A percentile compares a stretch with the other conserved stretches of the same genome.
These are phyloP conservation scores for Irpex sp. DNA, from an alignment of 1,284 basidiomycete genomes.

Conservation along the genomic window DNA sequence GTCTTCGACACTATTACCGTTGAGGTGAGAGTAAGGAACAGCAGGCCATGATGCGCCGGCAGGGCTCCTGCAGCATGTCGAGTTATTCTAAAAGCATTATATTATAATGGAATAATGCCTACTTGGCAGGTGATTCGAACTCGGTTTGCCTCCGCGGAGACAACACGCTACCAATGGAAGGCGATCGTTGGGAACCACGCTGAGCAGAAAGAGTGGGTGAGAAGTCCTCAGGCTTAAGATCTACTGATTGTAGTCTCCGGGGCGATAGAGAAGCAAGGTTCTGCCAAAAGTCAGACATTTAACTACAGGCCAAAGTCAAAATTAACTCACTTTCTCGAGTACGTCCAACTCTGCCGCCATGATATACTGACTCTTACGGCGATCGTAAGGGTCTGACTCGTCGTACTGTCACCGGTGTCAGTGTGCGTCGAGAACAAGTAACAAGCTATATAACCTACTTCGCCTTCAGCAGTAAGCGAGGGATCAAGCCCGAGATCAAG, in stretches of 20 bases:
- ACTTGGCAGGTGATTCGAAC: slow-evolving; percentile 11
- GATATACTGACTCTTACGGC: slow-evolving; percentile 64
- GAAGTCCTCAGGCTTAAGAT: slow-evolving; percentile 10
- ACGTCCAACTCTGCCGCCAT: slow-evolving; percentile 71
- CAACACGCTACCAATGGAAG: slow-evolving; percentile 5
- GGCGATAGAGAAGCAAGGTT: slow-evolving; percentile 71
- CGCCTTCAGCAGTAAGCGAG: slow-evolving; percentile 18
- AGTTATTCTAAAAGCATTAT: not conserved
- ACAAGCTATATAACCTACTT: slow-evolving; percentile 20
- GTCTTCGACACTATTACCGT: slow-evolving; percentile 12
- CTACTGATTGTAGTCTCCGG: slow-evolving; percentile 43
- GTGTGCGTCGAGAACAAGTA: slow-evolving; percentile 4
- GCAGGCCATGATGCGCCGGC: slow-evolving; percentile 33
- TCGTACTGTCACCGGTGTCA: slow-evolving; percentile 44
- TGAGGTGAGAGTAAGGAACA: slow-evolving; percentile 32
- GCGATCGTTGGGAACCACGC: slow-evolving; percentile 3
- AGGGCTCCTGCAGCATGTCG: slow-evolving; percentile 14
- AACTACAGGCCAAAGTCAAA: not conserved
- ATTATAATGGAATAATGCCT: slow-evolving; percentile 1
- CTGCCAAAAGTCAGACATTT: slow-evolving; percentile 30
- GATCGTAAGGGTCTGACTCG: slow-evolving; percentile 64
- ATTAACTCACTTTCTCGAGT: slow-evolving; percentile 58
- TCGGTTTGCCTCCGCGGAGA: slow-evolving; percentile 2
- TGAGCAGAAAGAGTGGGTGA: slow-evolving; percentile 4
- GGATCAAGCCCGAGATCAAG: slow-evolving; percentile 64